Conservation (phyloP, 2,329 filamentous ascomycete species). For the Cordyceps sp. region DNA sequence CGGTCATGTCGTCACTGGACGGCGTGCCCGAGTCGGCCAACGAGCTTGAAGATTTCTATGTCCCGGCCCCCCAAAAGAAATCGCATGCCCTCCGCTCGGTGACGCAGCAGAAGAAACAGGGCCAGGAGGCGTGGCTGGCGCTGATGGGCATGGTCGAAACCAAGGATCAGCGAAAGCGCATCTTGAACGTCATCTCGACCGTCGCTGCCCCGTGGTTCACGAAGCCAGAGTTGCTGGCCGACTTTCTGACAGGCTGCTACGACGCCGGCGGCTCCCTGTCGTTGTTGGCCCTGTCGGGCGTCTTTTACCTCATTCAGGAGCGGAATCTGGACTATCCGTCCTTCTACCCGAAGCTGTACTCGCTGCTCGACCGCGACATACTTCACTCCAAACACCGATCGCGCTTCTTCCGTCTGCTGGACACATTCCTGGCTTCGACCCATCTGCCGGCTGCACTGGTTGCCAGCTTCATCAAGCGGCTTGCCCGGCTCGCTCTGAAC, state of each 20-base stretch:
- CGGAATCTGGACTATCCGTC: constrained; percentile 91
- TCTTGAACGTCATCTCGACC: constrained; percentile 59
- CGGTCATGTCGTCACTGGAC: constrained; percentile 50
- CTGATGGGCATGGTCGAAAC: constrained; percentile 52
- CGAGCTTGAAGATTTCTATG: constrained; percentile 54
- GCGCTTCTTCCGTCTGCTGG: constrained; percentile 79
- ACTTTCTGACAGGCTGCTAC: constrained; percentile 93
- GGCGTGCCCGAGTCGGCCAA: constrained; percentile 50
- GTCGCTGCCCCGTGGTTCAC: constrained; percentile 80
- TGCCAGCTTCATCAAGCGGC: constrained; percentile 90
- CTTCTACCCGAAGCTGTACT: constrained; percentile 91
- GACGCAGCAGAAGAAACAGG: constrained; percentile 57
- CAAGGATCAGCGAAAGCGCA: constrained; percentile 60
- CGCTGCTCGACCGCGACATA: constrained; percentile 68
- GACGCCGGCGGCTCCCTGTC: constrained; percentile 74
- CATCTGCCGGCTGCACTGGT: constrained; percentile 85
- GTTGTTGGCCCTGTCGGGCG: constrained; percentile 73
- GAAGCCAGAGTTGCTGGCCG: constrained; percentile 78
- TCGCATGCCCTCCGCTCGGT: constrained; percentile 49
- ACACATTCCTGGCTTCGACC: constrained; percentile 78
- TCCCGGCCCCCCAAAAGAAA: constrained; percentile 46
- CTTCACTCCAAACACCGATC: constrained; percentile 91
- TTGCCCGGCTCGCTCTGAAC: constrained; percentile 69
- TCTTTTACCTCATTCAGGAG: constrained; percentile 87
- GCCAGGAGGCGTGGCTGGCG: constrained; percentile 75